Evolutionary conservation across 2,329 filamentous ascomycete species (phyloP), one percentile per base, ranked within the genome.

Genomic region (Arthrobotrys sphaeroides): DNA sequence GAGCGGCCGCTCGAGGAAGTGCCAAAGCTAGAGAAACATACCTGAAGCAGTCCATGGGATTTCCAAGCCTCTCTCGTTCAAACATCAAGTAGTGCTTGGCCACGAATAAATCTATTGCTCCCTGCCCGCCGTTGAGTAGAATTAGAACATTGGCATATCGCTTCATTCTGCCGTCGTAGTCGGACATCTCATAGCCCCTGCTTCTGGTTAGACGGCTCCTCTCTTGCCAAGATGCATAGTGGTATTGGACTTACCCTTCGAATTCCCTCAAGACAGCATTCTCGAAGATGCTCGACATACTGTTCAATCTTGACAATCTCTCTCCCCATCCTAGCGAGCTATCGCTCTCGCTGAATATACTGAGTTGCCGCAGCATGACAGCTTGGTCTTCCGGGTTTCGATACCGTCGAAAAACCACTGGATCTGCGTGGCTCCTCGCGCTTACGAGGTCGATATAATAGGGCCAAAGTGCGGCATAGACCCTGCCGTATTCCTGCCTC

Each of bases 251-350:
- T 24, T 74, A 79, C 80, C 95, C 91, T 82, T 96, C 91, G 79
- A 99, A 99, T 82, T 99, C 95, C 55, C 91, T 88, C 60, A 97
- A 84, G 2, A 96, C 94, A 2, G 94, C 93, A 68, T 90, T 93
- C 83, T 98, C 94, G 80, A 99, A 99, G 73, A 95, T 90, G 38
- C 87, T 87, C 78, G 90, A 88, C 87, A 96, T 93, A 22, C 86
- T 87, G 38, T 88, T 85, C 18, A 99, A 84, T 80, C 90, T 91
- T 77, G 91, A 88, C 79, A 91, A 88, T 45, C 94, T 86, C 78
- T 88, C 86, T 53, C 84, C 82, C 85, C 91, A 94, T 1, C 93
- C 94, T 69, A 90, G 84, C 0, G 92, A 87, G 84, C 88, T 91
- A 82, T 99, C 95, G 80, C 91, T 93, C 80, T 88, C 89, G 7